These are phyloP conservation scores for Xylariomycetidae sp. DNA, from an alignment of 2,329 filamentous ascomycete species.

Conservation along the genomic window DNA sequence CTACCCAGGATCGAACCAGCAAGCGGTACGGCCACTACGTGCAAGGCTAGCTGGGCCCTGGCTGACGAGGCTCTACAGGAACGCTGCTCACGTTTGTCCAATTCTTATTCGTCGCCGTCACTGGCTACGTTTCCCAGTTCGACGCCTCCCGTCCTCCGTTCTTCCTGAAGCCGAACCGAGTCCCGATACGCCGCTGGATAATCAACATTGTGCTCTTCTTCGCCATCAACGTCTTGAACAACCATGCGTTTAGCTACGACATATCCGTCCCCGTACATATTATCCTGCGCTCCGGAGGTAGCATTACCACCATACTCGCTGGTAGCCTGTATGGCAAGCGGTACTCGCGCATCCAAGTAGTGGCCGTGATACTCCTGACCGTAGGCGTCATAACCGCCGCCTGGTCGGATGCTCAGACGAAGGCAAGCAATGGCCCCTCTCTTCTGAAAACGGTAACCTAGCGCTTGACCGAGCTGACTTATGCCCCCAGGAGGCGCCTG, in stretches of 20 bases:
- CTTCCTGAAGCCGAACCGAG: slow-evolving; percentile 69
- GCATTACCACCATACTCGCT: slow-evolving; percentile 91
- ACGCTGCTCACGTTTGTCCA: slow-evolving; percentile 85
- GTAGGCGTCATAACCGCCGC: slow-evolving; percentile 81
- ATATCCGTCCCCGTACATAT: slow-evolving; percentile 97
- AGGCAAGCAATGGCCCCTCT: slow-evolving; percentile 46
- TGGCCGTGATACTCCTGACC: slow-evolving; percentile 78
- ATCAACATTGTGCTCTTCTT: slow-evolving; percentile 90
- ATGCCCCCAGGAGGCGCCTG: slow-evolving; percentile 15
- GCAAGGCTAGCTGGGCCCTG: slow-evolving; percentile 4
- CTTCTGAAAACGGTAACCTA: too few species aligned
- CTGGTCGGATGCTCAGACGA: slow-evolving; percentile 80
- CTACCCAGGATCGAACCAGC: slow-evolving; percentile 74
- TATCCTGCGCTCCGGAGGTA: slow-evolving; percentile 89
- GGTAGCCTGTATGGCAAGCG: slow-evolving; percentile 80
- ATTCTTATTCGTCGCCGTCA: slow-evolving; percentile 75
- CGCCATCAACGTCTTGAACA: slow-evolving; percentile 91
- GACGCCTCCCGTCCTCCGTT: slow-evolving; percentile 61
- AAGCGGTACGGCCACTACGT: slow-evolving; percentile 54
- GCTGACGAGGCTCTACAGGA: slow-evolving; percentile 40
- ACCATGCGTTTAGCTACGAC: slow-evolving; percentile 93
- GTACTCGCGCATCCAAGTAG: slow-evolving; percentile 73
- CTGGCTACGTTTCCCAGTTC: slow-evolving; percentile 70
- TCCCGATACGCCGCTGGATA: slow-evolving; percentile 79
- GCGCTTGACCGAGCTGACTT: neutral